Evolutionary conservation across 495 filamentous ascomycete genomes (phyloP), one percentile per base, ranked within the genome.

Genomic region (Trichoderma virens): DNA sequence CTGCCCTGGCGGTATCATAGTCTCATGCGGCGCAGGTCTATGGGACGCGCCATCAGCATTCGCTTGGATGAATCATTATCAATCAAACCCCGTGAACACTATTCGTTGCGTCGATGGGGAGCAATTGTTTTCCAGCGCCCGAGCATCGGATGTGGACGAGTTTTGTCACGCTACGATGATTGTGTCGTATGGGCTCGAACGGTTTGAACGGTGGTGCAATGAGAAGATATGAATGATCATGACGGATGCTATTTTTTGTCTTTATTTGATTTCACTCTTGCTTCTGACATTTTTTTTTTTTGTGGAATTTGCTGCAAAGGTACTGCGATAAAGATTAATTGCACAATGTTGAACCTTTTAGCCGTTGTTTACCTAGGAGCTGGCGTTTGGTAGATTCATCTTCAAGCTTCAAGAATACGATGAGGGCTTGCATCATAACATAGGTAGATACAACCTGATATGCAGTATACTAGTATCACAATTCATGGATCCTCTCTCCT

Each of bases 21-120:
- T 73, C 30, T 73, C 71, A n/a, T 69, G 72, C 62, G 64, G 69
- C 6, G 63, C 35, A 16, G 68, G 73, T 6, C 31, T 78, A 20
- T 78, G 76, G 76, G 73, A 77, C 23, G 76, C 75, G 3, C 4
- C 61, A 38, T 70, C 69, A 41, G 64, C 68, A 54, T 65, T 62
- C 32, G 62, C 65, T 35, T 79, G 74, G 75, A 31, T 64, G 4
- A 30, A 67, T 20, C 61, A 66, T 30, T 67, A 63, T 25, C 61
- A 62, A n/a, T 67, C 67, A 62, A 35, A 54, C 13, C 65, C 59
- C 41, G 59, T 68, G 43, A 63, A 67, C 30, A 64, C 69, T 65
- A 35, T 73, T 31, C 41, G 60, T 20, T 66, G 66, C 2, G 23
- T 61, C 60, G 64, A 69, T n/a, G 61, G 61, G 3, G 66, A 70